phyloP scores from a whole-genome alignment of 2,329 filamentous ascomycete species.

The Aspergillus amoenus region DNA sequence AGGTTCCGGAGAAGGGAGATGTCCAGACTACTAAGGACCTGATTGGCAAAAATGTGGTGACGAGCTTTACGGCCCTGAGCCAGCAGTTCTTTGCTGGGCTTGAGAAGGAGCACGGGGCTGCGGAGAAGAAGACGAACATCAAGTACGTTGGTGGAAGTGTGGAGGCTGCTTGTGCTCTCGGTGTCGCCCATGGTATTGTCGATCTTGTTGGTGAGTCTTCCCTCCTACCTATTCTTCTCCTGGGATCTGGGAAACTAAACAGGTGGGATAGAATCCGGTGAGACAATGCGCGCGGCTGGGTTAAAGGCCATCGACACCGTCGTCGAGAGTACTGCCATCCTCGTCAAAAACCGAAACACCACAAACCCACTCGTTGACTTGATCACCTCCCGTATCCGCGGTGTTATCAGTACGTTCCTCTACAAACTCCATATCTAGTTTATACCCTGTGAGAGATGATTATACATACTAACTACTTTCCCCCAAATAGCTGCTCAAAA shows the following conservation, averaged over 20 bases:
- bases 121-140: slow-evolving; percentile 72
- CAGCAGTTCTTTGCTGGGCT: slow-evolving; percentile 80
- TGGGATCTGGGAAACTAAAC: not conserved
- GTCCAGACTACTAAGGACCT: slow-evolving; percentile 71
- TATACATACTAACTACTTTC: not conserved
- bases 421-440: not conserved
- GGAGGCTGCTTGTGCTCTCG: slow-evolving; percentile 91
- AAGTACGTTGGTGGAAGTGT: slow-evolving; percentile 96
- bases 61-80: slow-evolving; percentile 86
- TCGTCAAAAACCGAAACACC: slow-evolving; percentile 86
- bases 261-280: slow-evolving; percentile 73
- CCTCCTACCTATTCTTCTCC: not conserved
- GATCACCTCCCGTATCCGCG: slow-evolving; percentile 81
- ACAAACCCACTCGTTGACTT: slow-evolving; percentile 80
- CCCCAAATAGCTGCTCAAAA: slow-evolving; percentile 68
- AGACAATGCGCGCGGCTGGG: slow-evolving; percentile 96
- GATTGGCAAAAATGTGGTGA: slow-evolving; percentile 89
- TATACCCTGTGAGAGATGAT: not conserved
- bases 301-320: slow-evolving; percentile 94
- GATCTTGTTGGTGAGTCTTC: slow-evolving; percentile 83
- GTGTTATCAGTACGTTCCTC: slow-evolving; percentile 72
- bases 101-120: slow-evolving; percentile 51
- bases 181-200: slow-evolving; percentile 94
- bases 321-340: slow-evolving; percentile 78
- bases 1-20: slow-evolving; percentile 82